phyloP scores from a whole-genome alignment of 2,329 filamentous ascomycete species.

The Zasmidium angulare region DNA sequence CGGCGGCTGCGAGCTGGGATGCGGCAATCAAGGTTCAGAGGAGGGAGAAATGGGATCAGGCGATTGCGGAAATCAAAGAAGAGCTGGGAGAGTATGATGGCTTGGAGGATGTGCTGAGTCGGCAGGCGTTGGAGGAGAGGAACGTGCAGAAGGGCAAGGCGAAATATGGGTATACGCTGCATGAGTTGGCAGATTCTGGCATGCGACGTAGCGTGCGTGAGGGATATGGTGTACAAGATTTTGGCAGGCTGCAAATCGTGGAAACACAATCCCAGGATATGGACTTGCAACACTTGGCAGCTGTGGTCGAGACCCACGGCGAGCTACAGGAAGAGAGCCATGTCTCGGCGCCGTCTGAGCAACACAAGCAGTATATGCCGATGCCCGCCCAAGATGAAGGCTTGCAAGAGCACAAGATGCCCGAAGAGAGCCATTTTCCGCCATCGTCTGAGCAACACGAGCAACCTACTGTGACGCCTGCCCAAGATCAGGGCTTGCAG shows the following conservation, averaged over 20 bases:
- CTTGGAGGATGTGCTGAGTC: constrained; percentile 16
- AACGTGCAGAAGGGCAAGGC: constrained; percentile 1
- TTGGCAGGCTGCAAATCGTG: too few relatives aligned
- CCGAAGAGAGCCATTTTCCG: not conserved
- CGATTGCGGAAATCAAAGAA: constrained; percentile 57
- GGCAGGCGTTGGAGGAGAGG: not conserved
- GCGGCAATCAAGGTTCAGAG: constrained; percentile 58
- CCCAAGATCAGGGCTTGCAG: not conserved
- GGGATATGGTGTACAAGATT: too few relatives aligned
- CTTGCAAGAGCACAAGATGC: not conserved
- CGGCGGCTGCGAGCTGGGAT: constrained; percentile 64
- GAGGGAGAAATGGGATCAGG: constrained; percentile 60
- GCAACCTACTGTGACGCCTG: not conserved
- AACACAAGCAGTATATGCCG: not conserved
- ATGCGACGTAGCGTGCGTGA: too few relatives aligned
- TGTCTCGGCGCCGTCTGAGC: too few relatives aligned
- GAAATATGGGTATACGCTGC: not conserved
- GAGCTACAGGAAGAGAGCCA: not conserved
- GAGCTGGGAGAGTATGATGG: constrained; percentile 40
- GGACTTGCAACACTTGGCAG: not conserved
- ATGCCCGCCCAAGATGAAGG: not conserved
- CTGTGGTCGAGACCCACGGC: not conserved
- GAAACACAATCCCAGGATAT: too few relatives aligned
- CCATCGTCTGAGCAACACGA: not conserved
- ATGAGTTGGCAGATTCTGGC: not conserved